Percentiles rank a stretch among this genome's conserved stretches.
These are phyloP conservation scores for Naumovozyma baii DNA, from an alignment of 805 yeast species.

Conservation along the genomic window DNA sequence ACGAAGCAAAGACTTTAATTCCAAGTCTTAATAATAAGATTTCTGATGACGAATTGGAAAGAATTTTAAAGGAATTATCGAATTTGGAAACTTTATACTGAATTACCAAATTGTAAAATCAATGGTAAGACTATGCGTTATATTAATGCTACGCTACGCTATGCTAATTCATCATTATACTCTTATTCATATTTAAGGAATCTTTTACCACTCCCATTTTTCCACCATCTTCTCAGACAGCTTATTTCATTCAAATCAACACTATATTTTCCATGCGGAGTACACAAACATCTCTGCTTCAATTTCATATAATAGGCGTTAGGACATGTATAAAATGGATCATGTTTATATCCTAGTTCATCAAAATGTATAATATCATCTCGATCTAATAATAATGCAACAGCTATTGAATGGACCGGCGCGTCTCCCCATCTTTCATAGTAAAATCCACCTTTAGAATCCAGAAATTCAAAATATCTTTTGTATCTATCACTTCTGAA, in stretches of 20 bases:
- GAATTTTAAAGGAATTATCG: slow-evolving; percentile 78
- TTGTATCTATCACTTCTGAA: slow-evolving; percentile 58
- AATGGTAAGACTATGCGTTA: no score
- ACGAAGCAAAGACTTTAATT: slow-evolving; percentile 88
- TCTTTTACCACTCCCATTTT: slow-evolving; percentile 43
- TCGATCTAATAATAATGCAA: slow-evolving; percentile 46
- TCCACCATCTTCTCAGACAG: slow-evolving; percentile 73
- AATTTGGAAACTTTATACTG: slow-evolving; percentile 42
- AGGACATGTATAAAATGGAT: slow-evolving; percentile 60
- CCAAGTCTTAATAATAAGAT: slow-evolving; percentile 80
- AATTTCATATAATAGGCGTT: slow-evolving; percentile 38
- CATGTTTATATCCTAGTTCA: slow-evolving; percentile 73
- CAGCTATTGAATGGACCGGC: slow-evolving; percentile 74
- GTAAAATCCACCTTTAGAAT: slow-evolving; percentile 65
- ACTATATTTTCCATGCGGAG: slow-evolving; percentile 35
- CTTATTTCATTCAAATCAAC: slow-evolving; percentile 42
- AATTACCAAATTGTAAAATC: no score
- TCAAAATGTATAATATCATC: slow-evolving; percentile 65
- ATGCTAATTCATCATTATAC: not conserved
- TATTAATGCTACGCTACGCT: no score
- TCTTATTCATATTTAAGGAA: slow-evolving; percentile 13
- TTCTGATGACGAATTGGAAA: slow-evolving; percentile 77
- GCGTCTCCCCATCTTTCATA: slow-evolving; percentile 96
- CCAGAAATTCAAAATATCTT: slow-evolving; percentile 53
- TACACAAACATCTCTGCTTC: slow-evolving; percentile 55